Conservation (phyloP, 2,329 filamentous ascomycete genomes). For the Celoporthe dispersa region DNA sequence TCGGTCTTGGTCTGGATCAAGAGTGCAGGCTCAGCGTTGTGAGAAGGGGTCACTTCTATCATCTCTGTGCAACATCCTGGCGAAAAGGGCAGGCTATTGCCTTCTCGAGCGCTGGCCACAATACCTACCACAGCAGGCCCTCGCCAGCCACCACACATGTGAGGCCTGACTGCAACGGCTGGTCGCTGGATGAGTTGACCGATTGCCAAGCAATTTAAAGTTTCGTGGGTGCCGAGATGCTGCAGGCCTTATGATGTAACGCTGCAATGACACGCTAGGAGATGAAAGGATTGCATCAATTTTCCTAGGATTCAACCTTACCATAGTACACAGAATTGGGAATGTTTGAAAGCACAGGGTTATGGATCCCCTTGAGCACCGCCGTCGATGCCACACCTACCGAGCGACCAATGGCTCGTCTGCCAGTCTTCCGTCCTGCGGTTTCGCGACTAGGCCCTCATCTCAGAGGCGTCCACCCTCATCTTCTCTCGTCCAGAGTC, state of each 20-base stretch:
- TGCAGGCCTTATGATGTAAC: constrained; percentile 21
- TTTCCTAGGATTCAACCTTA: not conserved
- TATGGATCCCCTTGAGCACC: not conserved
- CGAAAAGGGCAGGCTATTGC: not conserved
- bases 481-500: not conserved
- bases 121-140: not conserved
- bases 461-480: constrained; percentile 22
- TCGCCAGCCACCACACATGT: not conserved
- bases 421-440: not conserved
- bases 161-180: not conserved
- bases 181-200: not conserved
- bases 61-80: not conserved
- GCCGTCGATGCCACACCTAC: constrained; percentile 17
- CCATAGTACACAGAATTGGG: not conserved
- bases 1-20: not conserved
- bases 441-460: constrained; percentile 16
- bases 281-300: constrained; percentile 18
- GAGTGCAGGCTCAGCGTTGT: not conserved
- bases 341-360: not conserved
- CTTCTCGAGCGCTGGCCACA: not conserved
- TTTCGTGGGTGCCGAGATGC: constrained; percentile 21
- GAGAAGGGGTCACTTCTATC: not conserved
- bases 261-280: constrained; percentile 22
- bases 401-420: constrained; percentile 11
- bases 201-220: constrained; percentile 15